Conservation (phyloP, 306 rosid species). For the Phaseolus lunatus region DNA sequence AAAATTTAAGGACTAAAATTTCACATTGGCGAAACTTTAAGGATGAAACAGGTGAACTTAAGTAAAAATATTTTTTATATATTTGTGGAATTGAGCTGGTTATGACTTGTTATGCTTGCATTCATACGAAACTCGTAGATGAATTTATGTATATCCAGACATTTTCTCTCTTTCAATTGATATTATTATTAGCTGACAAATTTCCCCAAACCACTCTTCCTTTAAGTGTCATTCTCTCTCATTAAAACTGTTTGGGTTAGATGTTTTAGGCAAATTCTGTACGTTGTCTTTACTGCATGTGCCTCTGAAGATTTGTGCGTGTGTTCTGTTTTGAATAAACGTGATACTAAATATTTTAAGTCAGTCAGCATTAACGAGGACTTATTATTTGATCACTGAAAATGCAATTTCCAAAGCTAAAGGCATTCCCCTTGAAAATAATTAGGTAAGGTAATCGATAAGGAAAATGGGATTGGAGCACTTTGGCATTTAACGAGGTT, state of each 20-base stretch:
- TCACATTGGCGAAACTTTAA: no score
- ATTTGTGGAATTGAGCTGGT: not conserved
- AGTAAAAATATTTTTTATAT: not conserved
- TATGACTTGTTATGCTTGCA: not conserved
- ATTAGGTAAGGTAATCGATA: not conserved
- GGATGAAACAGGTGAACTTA: no score
- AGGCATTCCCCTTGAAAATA: not conserved
- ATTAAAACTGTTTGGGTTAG: not conserved
- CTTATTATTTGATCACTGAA: not conserved
- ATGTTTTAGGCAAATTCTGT: not conserved
- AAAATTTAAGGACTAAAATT: no score
- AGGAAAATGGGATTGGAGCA: not conserved
- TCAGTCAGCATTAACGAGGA: not conserved
- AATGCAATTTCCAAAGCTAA: not conserved
- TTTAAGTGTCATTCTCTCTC: not conserved
- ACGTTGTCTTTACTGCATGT: not conserved
- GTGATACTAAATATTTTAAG: not conserved
- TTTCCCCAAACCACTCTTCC: not conserved
- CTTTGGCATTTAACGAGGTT: not conserved
- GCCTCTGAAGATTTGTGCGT: not conserved
- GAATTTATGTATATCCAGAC: slow-evolving; percentile 7
- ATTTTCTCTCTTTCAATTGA: no score
- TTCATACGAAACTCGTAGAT: not conserved
- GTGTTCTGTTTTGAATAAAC: not conserved
- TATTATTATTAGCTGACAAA: not conserved